Conservation (phyloP, 1,284 basidiomycete genomes). For the Cutaneotrichosporon dermatis region DNA sequence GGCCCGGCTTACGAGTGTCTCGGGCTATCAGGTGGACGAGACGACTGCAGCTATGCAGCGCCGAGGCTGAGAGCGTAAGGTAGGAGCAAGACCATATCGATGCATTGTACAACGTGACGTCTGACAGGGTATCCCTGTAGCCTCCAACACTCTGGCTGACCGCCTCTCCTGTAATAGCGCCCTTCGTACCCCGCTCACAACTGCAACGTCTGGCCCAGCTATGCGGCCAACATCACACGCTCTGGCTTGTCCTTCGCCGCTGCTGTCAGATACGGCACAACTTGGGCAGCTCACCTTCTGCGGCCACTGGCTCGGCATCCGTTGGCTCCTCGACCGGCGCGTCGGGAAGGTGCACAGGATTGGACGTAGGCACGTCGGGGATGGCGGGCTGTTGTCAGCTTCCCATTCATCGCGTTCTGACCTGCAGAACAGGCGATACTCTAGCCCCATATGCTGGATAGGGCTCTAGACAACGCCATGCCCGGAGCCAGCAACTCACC, state of each 20-base stretch:
- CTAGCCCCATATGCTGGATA: too few relatives aligned
- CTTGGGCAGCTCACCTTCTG: neutral
- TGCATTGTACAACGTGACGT: neutral
- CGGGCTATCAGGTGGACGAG: too few relatives aligned
- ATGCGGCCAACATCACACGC: constrained; percentile 54
- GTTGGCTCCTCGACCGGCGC: constrained; percentile 54
- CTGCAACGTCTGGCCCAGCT: too few relatives aligned
- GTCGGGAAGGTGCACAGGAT: constrained; percentile 50
- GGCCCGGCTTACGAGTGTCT: too few relatives aligned
- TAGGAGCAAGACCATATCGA: neutral
- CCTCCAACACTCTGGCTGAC: too few relatives aligned
- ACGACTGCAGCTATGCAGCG: neutral
- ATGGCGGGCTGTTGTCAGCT: constrained; percentile 30
- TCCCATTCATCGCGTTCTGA: neutral
- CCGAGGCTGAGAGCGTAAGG: too few relatives aligned
- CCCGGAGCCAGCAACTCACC: constrained; percentile 21
- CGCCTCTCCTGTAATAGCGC: too few relatives aligned
- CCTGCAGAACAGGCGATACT: too few relatives aligned
- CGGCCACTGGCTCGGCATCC: constrained; percentile 21
- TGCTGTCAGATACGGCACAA: constrained; percentile 5
- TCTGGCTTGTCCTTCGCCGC: constrained; percentile 28
- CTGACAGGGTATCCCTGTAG: too few relatives aligned
- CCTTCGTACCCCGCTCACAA: too few relatives aligned
- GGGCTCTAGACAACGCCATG: too few relatives aligned
- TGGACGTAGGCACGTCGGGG: constrained; percentile 27